Base-by-base conservation (phyloP, 306 rosid species). In the Sicyos baderoa region DNA sequence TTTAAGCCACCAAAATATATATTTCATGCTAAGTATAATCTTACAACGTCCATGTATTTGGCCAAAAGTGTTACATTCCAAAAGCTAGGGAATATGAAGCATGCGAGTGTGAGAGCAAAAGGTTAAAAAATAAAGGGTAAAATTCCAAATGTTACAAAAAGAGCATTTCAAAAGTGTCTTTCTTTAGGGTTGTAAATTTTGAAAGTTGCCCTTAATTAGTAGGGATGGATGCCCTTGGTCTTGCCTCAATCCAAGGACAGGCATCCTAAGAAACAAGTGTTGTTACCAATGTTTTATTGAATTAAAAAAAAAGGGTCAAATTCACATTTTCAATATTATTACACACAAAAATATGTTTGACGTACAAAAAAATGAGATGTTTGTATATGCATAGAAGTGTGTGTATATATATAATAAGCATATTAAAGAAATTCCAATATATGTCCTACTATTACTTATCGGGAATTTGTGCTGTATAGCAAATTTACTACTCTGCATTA, bases 241-340 rank as follows among this genome's bases (percentile, higher is more conserved):
- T 32, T 35, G 25, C 16, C 25, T 84, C 85, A 86, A 86, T 82
- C 91, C 91, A 82, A 86, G 80, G 84, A 80, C 77, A 6, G 49
- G 88, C 82, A 86, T 86, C 91, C 85, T 64, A 86, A 47, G 55
- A 66, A 18, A 45, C 55, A 65, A 12, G 47, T 21, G 54, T 7
- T 65, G 54, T 65, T 65, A 40, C 70, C 70, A 64, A 64, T 66
- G 71, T 47, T 47, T 23, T 15, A 1, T 25, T 25, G 2, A 35
- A 2, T 35, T 3, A 35, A 35, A 35, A 35, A 35, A 35, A 2
- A 2, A 0, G 44, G 9, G 44, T 37, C 44, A 37, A 37, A 37
- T 37, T 37, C 44, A 37, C 6, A 0, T 17, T 37, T 37, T 37
- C 7, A 37, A 37, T 37, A 37, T 37, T 37, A 37, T 37, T 37